Evolutionary conservation across 257 asterid genomes (phyloP).

Genomic region (Petrea volubilis): DNA sequence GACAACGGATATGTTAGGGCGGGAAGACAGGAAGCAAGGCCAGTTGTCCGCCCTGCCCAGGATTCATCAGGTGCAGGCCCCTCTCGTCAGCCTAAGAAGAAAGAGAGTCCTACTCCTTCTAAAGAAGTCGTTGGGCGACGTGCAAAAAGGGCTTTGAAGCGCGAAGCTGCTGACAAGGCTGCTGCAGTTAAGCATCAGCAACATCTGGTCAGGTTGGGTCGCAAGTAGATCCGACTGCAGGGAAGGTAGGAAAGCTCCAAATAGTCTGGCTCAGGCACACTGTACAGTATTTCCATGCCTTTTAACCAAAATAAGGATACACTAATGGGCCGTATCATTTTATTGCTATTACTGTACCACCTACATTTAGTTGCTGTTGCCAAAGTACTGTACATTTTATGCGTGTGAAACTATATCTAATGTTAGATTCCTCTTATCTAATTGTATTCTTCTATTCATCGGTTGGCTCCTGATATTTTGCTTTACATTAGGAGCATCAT

Average conservation of each 20-base stretch:
- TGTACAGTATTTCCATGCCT: background rate
- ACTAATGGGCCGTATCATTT: background rate
- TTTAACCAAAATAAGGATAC: slow-evolving; percentile 17
- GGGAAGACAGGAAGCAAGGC: slow-evolving; percentile 85
- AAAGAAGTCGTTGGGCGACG: slow-evolving; percentile 59
- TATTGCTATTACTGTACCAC: background rate
- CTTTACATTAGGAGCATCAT: background rate
- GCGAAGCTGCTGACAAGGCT: slow-evolving; percentile 79
- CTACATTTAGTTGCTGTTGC: background rate
- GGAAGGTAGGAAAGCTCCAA: background rate
- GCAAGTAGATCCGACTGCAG: slow-evolving; percentile 17
- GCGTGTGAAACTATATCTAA: slow-evolving; percentile 18
- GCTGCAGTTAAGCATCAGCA: slow-evolving; percentile 73
- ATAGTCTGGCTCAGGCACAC: slow-evolving; percentile 2
- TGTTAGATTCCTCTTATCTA: background rate
- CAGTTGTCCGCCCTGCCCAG: too few species aligned
- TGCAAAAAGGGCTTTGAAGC: slow-evolving; percentile 76
- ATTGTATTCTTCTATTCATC: background rate
- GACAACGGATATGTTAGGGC: slow-evolving; percentile 77
- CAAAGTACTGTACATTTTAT: slow-evolving; percentile 9
- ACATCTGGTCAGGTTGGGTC: slow-evolving; percentile 63
- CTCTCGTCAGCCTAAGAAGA: slow-evolving; percentile 49
- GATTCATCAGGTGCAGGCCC: slow-evolving; percentile 59
- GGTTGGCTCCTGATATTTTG: background rate
- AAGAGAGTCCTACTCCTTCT: slow-evolving; percentile 28